Evolutionary conservation across 2,329 filamentous ascomycete species (phyloP), one percentile per base, ranked within the genome.

Genomic region (Simplicillium aogashimaense): DNA sequence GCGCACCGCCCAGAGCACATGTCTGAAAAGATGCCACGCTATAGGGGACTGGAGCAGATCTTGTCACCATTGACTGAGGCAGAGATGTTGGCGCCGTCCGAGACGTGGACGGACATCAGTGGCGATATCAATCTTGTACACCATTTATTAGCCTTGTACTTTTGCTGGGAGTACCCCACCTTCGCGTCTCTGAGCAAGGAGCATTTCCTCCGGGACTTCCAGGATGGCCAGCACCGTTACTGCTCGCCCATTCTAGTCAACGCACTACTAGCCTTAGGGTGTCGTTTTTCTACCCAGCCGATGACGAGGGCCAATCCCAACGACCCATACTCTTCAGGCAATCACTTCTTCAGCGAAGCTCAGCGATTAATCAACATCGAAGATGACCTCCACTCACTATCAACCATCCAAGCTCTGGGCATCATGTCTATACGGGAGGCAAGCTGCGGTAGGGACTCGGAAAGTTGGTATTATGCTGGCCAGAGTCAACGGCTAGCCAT

Each of bases 391-490:
- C 74, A 83, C 45, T 72, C 58, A 7, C 60, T 87, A 25, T 84
- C 82, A 3, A 86, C 80, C 4, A 79, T 85, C 35, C 83, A 88
- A 60, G 83, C 83, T 2, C 63, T 88, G 14, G 81, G 81, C 6
- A 74, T 88, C 50, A 84, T 89, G 81, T 81, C 80, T 6, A 78
- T 86, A 46, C 67, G 83, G 33, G 82, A 88, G 60, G 81, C 79
- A 3, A 86, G 81, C 51, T 80, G 77, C 46, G 82, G 82, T 1
- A 70, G 82, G 29, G 80, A 86, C 50, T 84, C 79, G 25, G 77
- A 81, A 47, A 83, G 81, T 38, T 86, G 82, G 68, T 82, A 76
- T 43, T 82, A 83, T 46, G 76, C 79, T 3, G 82, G 83, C 1
- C 77, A 85, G 54, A 85, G 81, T 50, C 76, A 86, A 43, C 73